Evolutionary conservation across 306 rosid species (phyloP).

Genomic region (Spatholobus suberectus): DNA sequence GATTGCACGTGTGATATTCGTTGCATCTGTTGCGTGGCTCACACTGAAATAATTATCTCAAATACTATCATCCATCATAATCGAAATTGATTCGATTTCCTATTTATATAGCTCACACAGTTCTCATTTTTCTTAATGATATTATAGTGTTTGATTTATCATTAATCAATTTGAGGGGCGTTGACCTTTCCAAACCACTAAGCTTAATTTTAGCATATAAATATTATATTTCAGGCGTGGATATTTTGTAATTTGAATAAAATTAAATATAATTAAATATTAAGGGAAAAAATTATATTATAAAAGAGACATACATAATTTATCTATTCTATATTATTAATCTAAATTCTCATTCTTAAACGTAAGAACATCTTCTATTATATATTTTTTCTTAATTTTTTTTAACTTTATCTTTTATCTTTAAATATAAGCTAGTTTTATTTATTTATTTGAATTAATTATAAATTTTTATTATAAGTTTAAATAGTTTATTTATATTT

Average conservation of each 20-base stretch:
- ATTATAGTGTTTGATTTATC: not conserved
- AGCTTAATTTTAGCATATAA: not conserved
- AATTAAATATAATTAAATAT: no score
- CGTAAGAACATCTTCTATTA: no score
- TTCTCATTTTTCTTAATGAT: not conserved
- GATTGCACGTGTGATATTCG: slow-evolving; percentile 38
- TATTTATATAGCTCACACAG: not conserved
- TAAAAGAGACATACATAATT: not conserved
- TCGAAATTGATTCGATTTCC: not conserved
- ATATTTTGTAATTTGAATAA: no score
- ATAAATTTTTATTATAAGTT: no score
- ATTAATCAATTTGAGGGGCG: not conserved
- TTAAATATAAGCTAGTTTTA: no score
- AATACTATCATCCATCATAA: not conserved
- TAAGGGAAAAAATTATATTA: not conserved
- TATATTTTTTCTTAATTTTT: no score
- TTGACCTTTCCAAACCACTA: not conserved
- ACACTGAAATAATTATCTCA: not conserved
- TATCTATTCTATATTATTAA: no score
- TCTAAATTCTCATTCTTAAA: not conserved
- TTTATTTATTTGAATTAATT: no score
- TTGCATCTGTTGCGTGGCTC: not conserved
- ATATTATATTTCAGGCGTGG: no score
- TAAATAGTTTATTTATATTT: no score
- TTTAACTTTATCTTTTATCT: no score